Base-by-base conservation (phyloP, 768 basidiomycete genomes). In the Amanita rimosa region DNA sequence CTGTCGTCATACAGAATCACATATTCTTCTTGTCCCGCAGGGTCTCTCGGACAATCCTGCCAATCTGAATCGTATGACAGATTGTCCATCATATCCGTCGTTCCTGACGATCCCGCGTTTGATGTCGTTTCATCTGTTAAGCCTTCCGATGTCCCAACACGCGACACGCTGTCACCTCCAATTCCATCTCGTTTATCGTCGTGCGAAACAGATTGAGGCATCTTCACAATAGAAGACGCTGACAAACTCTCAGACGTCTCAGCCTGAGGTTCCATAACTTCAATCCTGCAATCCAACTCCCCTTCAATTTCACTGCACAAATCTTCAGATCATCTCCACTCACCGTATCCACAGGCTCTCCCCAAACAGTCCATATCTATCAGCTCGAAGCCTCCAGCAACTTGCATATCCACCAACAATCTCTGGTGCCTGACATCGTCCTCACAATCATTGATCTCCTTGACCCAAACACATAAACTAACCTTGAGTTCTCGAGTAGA, bases 401-500 rank as follows among this genome's bases (percentile, higher is more conserved):
- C 83, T 75, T 48, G 82, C 75, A 63, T 88, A 89, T 46, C 75
- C 72, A 9, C 86, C 86, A 2, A 84, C 73, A 10, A 60, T 55
- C 39, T 88, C 87, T 9, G 90, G 90, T 11, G 87, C 88, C 78
- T 82, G 44, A 22, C 4, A 22, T 48, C 19, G 27, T 44, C 29
- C 34, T 24, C 22, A 9, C 8, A 14, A 26, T 46, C 24, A 46
- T n/a, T 10, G 0, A 21, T 7, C 5, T 26, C 26, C 22, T 36
- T 26, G 35, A 3, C 21, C 1, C 22, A n/a, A 26, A 37, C 6
- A 6, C 21, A 26, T 4, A 29, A 29, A 53, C 72, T 22, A 53
- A 78, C 80, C 73, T 87, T 90, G 60, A 91, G 69, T 49, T 89
- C 86, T 10, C 74, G 76, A 5, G 85, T 83, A 68, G 75, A 81